Evolutionary conservation across 2,329 filamentous ascomycete genomes (phyloP).

Genomic region (Fusarium humuli): DNA sequence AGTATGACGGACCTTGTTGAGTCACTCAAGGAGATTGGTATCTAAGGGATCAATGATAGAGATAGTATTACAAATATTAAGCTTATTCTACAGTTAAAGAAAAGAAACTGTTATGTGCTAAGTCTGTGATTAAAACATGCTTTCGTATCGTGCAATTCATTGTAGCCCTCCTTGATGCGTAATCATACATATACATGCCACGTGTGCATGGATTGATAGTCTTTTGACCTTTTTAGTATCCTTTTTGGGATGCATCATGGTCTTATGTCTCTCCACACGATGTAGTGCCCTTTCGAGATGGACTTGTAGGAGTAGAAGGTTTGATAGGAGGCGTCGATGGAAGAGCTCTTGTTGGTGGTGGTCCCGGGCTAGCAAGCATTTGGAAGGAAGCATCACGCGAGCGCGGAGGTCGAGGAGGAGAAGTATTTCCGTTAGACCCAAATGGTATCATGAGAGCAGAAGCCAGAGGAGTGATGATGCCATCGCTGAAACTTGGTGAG

Average conservation of each 20-base stretch:
- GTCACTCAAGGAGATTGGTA: constrained; percentile 65
- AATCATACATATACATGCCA: constrained; percentile 10
- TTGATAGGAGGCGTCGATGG: constrained; percentile 36
- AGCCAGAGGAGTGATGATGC: constrained; percentile 16
- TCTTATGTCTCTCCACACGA: not conserved
- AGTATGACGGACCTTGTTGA: constrained; percentile 72
- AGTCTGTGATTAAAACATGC: constrained; percentile 5
- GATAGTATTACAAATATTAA: not conserved
- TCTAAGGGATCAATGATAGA: constrained; percentile 25
- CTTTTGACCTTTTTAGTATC: not conserved
- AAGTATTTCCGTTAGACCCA: constrained; percentile 8
- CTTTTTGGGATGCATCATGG: too few species aligned
- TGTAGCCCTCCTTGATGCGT: constrained; percentile 2
- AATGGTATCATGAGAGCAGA: constrained; percentile 9
- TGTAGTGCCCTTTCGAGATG: constrained; percentile 12
- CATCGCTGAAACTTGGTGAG: constrained; percentile 7
- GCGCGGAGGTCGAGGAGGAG: constrained; percentile 27
- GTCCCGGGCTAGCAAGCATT: constrained; percentile 53
- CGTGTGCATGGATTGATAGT: not conserved
- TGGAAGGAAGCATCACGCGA: constrained; percentile 24
- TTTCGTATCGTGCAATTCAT: constrained; percentile 12
- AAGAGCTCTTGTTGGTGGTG: constrained; percentile 60
- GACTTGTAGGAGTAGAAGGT: constrained; percentile 27
- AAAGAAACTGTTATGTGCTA: not conserved
- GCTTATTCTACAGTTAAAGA: constrained; percentile 4